A percentile compares a stretch with the other conserved stretches of the same genome.
Conservation (phyloP, 768 basidiomycete genomes). For the Krasilnikovozyma curviuscula region DNA sequence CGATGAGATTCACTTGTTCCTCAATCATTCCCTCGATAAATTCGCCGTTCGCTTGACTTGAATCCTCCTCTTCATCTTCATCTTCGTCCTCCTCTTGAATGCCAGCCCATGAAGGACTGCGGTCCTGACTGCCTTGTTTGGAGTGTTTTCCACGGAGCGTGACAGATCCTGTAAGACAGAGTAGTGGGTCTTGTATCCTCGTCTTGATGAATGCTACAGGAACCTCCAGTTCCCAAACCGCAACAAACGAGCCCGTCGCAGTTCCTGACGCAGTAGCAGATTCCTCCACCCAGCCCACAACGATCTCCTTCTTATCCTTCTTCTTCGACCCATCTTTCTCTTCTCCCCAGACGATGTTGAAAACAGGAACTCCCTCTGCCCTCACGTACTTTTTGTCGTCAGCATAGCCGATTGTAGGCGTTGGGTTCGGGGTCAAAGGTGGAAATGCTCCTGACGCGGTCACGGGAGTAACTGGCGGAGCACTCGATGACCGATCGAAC, state of each 20-base stretch:
- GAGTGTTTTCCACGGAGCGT: slow-evolving; percentile 68
- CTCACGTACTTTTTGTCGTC: slow-evolving; percentile 57
- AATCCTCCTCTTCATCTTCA: slow-evolving; percentile 30
- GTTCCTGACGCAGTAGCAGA: too few relatives aligned
- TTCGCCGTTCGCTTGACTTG: slow-evolving; percentile 14
- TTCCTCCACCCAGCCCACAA: slow-evolving; percentile 45
- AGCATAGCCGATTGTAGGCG: slow-evolving; percentile 44
- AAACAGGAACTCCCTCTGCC: slow-evolving; percentile 54
- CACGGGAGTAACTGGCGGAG: not conserved
- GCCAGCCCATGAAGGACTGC: slow-evolving; percentile 25
- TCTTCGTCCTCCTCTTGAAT: slow-evolving; percentile 24
- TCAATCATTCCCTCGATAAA: slow-evolving; percentile 31
- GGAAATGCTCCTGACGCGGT: slow-evolving; percentile 37
- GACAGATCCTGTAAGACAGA: slow-evolving; percentile 66
- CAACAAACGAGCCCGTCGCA: slow-evolving; percentile 45
- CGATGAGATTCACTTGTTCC: slow-evolving; percentile 48
- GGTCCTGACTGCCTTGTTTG: slow-evolving; percentile 30
- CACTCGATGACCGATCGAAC: not conserved
- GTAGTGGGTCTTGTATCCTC: slow-evolving; percentile 47
- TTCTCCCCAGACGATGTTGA: slow-evolving; percentile 58
- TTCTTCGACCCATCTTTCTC: slow-evolving; percentile 29
- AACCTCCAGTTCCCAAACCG: slow-evolving; percentile 55
- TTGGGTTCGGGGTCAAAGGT: slow-evolving; percentile 66
- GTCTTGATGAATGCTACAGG: slow-evolving; percentile 58
- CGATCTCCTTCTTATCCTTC: slow-evolving; percentile 36